Evolutionary conservation across 495 filamentous ascomycete species (phyloP).

Genomic region (Penicillium pulvis): DNA sequence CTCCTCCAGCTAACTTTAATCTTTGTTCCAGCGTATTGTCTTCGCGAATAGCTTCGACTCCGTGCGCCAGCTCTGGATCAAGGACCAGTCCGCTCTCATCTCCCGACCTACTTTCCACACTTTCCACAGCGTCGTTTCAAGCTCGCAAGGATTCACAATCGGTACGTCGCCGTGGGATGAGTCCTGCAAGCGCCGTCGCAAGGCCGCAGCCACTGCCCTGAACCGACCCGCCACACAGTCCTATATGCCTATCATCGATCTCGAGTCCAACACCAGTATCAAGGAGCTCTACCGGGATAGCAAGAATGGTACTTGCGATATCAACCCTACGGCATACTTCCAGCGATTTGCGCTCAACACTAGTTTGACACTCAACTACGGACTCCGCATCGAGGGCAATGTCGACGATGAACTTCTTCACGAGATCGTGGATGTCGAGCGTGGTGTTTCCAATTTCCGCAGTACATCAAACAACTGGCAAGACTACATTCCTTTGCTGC

Average conservation of each 20-base stretch:
- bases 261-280: constrained; percentile 65
- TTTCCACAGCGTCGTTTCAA: constrained; percentile 71
- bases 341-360: constrained; percentile 69
- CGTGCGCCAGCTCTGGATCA: constrained; percentile 69
- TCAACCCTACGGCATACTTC: constrained; percentile 67
- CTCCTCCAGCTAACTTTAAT: not conserved
- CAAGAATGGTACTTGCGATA: constrained; percentile 55
- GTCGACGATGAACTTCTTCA: constrained; percentile 58
- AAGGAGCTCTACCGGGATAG: constrained; percentile 62
- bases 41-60: constrained; percentile 72
- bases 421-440: constrained; percentile 66
- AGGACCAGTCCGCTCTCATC: constrained; percentile 69
- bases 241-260: constrained; percentile 74
- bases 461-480: constrained; percentile 72
- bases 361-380: constrained; percentile 67
- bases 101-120: constrained; percentile 71
- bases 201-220: constrained; percentile 69
- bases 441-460: constrained; percentile 63
- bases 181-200: constrained; percentile 68
- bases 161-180: constrained; percentile 77
- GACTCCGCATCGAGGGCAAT: constrained; percentile 61
- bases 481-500: constrained; percentile 66
- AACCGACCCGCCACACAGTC: constrained; percentile 67
- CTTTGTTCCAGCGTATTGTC: constrained; percentile 55
- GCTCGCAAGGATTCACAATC: constrained; percentile 71